A percentile compares a stretch with the other conserved stretches of the same genome.
phyloP scores from a whole-genome alignment of 2,329 filamentous ascomycete species.

The Fusarium pseudocircinatum region DNA sequence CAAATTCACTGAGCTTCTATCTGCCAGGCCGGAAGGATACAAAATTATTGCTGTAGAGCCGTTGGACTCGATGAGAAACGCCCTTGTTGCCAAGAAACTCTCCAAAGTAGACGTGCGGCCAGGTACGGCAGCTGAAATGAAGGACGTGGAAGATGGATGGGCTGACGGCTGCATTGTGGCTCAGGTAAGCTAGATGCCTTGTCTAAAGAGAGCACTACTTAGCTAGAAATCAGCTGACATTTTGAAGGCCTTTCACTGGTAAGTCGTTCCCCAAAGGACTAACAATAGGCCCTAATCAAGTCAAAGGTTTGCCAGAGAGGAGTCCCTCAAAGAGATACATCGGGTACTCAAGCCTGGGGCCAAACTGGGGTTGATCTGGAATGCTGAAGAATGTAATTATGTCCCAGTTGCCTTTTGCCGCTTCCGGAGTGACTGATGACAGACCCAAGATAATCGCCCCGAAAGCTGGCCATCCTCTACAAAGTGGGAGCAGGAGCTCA shows the following conservation, averaged over 20 bases:
- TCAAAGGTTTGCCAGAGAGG: slow-evolving; percentile 72
- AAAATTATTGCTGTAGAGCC: slow-evolving; percentile 72
- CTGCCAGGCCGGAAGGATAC: slow-evolving; percentile 66
- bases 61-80: slow-evolving; percentile 70
- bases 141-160: slow-evolving; percentile 61
- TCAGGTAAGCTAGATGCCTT: slow-evolving; percentile 62
- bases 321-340: slow-evolving; percentile 72
- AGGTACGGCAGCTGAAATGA: slow-evolving; percentile 68
- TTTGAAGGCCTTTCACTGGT: slow-evolving; percentile 66
- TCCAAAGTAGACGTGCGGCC: slow-evolving; percentile 62
- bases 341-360: slow-evolving; percentile 70
- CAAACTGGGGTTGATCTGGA: slow-evolving; percentile 76
- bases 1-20: slow-evolving; percentile 73
- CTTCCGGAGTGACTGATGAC: neutral
- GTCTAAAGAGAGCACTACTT: neutral
- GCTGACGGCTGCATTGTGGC: slow-evolving; percentile 73
- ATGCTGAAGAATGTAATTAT: slow-evolving; percentile 72
- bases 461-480: slow-evolving; percentile 63
- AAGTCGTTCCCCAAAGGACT: slow-evolving; percentile 29
- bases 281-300: neutral
- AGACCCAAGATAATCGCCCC: slow-evolving; percentile 70
- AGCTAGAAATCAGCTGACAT: slow-evolving; percentile 5
- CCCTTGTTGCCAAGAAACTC: slow-evolving; percentile 68
- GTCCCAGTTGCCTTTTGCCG: neutral
- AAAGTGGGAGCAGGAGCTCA: slow-evolving; percentile 69